Evolutionary conservation across 805 yeast genomes (phyloP).

Genomic region (Tetrapisispora fleetii): DNA sequence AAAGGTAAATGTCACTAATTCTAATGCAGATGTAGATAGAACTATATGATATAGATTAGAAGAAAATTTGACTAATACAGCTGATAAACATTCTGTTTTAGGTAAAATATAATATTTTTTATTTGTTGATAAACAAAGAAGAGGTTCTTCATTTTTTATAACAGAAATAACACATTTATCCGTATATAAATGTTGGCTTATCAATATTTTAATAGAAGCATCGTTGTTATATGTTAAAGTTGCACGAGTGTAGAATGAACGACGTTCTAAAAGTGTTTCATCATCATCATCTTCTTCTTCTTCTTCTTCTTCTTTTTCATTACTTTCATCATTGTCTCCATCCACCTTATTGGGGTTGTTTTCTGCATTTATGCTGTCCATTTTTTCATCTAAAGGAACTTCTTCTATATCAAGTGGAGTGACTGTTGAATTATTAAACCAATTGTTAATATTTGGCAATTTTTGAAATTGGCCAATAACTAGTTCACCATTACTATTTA

Average conservation of each 20-base stretch:
- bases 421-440: slow-evolving; percentile 14
- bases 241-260: neutral
- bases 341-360: slow-evolving; percentile 2
- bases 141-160: neutral
- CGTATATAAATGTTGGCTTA: neutral
- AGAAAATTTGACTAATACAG: slow-evolving; percentile 20
- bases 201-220: neutral
- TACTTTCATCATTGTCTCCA: slow-evolving; percentile 2
- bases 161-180: slow-evolving; percentile 1
- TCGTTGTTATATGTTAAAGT: neutral
- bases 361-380: neutral
- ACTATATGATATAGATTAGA: slow-evolving; percentile 30
- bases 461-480: slow-evolving; percentile 21
- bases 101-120: slow-evolving; percentile 3
- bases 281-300: slow-evolving; percentile 12
- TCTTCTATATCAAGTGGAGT: neutral
- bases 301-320: slow-evolving; percentile 7
- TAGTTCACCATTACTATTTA: slow-evolving; percentile 18
- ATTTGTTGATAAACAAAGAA: neutral
- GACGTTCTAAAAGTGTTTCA: neutral
- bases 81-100: slow-evolving; percentile 9
- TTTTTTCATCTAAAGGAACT: neutral
- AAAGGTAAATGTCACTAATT: slow-evolving; percentile 14
- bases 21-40: slow-evolving; percentile 33
- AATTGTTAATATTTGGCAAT: slow-evolving; percentile 12